Evolutionary conservation across 306 rosid species (phyloP), one percentile per base, ranked within the genome.

Genomic region (Cicer pinnatifidum): DNA sequence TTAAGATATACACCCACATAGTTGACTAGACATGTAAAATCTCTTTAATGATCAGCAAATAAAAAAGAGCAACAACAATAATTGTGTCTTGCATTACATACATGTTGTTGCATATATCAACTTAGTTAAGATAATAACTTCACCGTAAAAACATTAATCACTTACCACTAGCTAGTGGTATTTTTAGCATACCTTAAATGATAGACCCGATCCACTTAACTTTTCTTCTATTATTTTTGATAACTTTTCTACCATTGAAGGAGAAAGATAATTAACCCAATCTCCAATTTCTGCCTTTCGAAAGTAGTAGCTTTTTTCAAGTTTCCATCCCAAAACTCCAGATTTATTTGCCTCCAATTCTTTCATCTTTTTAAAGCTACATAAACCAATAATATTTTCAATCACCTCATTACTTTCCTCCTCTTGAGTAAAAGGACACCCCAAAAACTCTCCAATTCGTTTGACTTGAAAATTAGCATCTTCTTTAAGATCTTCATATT

Each of bases 241-340:
- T 44, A 87, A 52, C 7, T 75, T 84, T 60, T 87, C 75, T 5
- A 43, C 86, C 92, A 80, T 81, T 3, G 23, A 38, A 13, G 90
- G 86, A n/a, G 85, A 58, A 57, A 89, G 67, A 57, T 89, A 72
- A 39, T 87, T 89, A 0, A 81, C 69, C 89, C 87, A 85, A 38
- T 89, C 90, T 2, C 92, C 92, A 9, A 85, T 71, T 79, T 85
- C 82, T n/a, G 68, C 95, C 51, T 85, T 87, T 35, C 95, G 53
- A 68, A 87, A 89, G 47, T 78, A 76, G 59, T 61, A 11, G 63
- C 73, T 89, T 15, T 78, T 85, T 75, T 82, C 87, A 59, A 87
- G 67, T 12, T 76, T 63, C 81, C 16, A 51, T 0, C 43, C 79
- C 8, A 81, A 69, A 5, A 3, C 52, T 5, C 87, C 90, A 7